Percentiles rank a stretch among this genome's conserved stretches.
Evolutionary conservation across 768 basidiomycete species (phyloP).

Genomic region (Lentinula aciculospora): DNA sequence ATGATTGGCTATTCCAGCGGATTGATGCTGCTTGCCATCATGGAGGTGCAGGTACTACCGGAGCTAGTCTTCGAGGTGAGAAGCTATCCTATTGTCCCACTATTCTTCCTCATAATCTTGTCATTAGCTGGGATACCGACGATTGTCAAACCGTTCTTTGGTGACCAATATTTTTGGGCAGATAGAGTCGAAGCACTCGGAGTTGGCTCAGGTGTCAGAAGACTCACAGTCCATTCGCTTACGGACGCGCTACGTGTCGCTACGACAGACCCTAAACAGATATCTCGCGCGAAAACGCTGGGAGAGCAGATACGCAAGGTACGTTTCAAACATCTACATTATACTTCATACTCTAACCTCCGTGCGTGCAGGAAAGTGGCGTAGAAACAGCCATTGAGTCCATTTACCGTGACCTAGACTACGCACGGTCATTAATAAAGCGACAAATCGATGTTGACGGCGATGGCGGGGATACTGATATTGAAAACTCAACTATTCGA

Average conservation of each 20-base stretch:
- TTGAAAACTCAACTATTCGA: slow-evolving; percentile 32
- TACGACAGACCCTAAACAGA: slow-evolving; percentile 85
- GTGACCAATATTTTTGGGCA: slow-evolving; percentile 97
- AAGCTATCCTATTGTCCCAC: slow-evolving; percentile 5
- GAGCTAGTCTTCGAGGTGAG: slow-evolving; percentile 86
- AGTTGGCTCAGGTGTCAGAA: slow-evolving; percentile 82
- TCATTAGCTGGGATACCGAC: slow-evolving; percentile 83
- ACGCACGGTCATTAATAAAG: slow-evolving; percentile 85
- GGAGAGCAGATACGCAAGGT: slow-evolving; percentile 88
- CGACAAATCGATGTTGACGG: slow-evolving; percentile 23
- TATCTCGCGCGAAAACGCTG: slow-evolving; percentile 74
- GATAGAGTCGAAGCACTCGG: slow-evolving; percentile 97
- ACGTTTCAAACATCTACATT: slow-evolving; percentile 5
- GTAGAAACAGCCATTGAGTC: slow-evolving; percentile 89
- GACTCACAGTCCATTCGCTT: slow-evolving; percentile 74
- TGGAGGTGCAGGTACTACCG: slow-evolving; percentile 94
- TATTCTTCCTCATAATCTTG: neutral
- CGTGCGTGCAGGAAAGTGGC: slow-evolving; percentile 74
- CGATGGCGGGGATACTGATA: slow-evolving; percentile 27
- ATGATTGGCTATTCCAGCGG: slow-evolving; percentile 92
- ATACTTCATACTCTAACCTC: neutral
- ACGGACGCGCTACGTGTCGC: slow-evolving; percentile 75
- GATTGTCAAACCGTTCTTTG: slow-evolving; percentile 96
- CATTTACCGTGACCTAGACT: slow-evolving; percentile 95
- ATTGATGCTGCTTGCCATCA: slow-evolving; percentile 99